These are phyloP conservation scores for Aspergillus egyptiacus DNA, from an alignment of 495 filamentous ascomycete species.

Conservation along the genomic window DNA sequence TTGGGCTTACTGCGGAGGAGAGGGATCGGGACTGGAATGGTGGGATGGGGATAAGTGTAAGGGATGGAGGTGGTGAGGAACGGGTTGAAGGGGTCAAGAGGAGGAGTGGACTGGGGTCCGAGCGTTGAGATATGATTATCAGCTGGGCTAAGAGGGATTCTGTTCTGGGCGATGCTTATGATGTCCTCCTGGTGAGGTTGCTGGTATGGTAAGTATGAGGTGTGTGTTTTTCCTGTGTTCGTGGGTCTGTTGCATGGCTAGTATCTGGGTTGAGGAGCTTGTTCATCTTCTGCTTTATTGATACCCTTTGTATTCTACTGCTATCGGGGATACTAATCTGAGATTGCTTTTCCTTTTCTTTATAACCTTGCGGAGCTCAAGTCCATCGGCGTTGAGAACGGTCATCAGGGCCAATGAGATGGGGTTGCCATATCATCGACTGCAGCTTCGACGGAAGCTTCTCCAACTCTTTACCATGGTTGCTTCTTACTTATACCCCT, in stretches of 20 bases:
- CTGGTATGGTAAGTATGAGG: neutral
- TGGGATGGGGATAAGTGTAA: neutral
- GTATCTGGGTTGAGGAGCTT: neutral
- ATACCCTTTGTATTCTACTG: constrained; percentile 14
- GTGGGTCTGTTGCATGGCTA: neutral
- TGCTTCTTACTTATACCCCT: neutral
- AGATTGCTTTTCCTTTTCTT: neutral
- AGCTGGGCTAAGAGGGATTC: neutral
- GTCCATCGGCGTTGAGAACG: constrained; percentile 10
- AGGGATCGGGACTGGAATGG: neutral
- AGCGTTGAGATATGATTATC: no score
- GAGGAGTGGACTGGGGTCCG: neutral
- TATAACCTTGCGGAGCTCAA: neutral
- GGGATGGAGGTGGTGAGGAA: constrained; percentile 7
- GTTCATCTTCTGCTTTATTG: constrained; percentile 7
- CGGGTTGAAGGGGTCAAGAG: neutral
- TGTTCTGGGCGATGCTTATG: neutral
- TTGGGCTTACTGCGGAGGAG: constrained; percentile 36
- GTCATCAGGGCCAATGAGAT: constrained; percentile 7
- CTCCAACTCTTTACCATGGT: neutral
- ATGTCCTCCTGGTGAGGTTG: neutral
- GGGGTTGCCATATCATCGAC: constrained; percentile 4
- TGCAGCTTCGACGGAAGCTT: no score
- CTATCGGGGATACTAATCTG: neutral
- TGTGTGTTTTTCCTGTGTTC: neutral